Base-by-base conservation (phyloP, 257 asterid species). In the Solanum microdontum region DNA sequence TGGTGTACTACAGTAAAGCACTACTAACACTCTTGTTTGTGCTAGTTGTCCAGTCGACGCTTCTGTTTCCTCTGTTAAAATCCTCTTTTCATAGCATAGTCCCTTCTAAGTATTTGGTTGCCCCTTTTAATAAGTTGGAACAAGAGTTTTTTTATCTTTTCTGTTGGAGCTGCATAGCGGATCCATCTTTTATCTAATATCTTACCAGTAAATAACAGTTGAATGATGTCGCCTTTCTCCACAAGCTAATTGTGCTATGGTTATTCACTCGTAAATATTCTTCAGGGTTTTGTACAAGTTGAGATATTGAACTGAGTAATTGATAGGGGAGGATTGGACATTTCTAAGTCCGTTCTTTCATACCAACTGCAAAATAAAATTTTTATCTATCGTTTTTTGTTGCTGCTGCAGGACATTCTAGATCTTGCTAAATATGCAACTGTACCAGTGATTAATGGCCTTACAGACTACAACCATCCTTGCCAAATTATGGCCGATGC, bases 401-500 rank as follows among this genome's bases (percentile, higher is more conserved):
- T 90, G 75, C 40, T 87, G 83, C 89, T 89, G 89, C 93, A 95
- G 99, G 99, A 97, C 74, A 95, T 97, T 90, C 91, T 95, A 15
- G 99, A 97, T 91, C 96, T 97, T 89, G 99, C 99, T 79, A 93
- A 91, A 72, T 94, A 94, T 90, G 94, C 99, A 40, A 85, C 94
- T 77, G 98, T 95, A 66, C 98, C 99, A 19, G 99, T 97, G 86
- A 92, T 97, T 90, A 97, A 97, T 88, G 99, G 99, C 84, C 90
- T 97, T 91, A 94, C 99, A 12, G 98, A 97, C 91, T 95, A 84
- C 89, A 97, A 97, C 91, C 99, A 97, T 92, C 99, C 99, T 60
- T 93, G 97, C 88, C 99, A 97, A 94, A 95, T 97, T 69, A 97
- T 97, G 99, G 99, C 99, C 48, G 99, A 97, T 93, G 99, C 97